A percentile compares a stretch with the other conserved stretches of the same genome.
Conservation (phyloP, 1,284 basidiomycete species). For the Schizophyllum amplum region DNA sequence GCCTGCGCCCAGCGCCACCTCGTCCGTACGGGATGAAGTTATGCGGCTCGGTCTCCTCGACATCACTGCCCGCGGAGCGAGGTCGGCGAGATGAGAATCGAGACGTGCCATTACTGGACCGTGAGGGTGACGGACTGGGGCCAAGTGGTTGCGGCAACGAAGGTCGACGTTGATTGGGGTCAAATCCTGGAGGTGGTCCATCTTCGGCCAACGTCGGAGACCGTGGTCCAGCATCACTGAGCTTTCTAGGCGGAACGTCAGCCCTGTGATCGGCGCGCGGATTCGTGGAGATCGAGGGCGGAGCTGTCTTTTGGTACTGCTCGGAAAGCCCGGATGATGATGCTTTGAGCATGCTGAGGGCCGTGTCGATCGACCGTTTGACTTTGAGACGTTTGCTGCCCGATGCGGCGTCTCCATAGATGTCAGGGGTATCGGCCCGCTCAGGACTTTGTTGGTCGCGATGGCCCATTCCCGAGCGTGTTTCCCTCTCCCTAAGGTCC, state of each 20-base stretch:
- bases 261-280: constrained; percentile 7
- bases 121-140: constrained; percentile 23
- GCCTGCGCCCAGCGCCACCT: constrained; percentile 27
- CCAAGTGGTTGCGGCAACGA: constrained; percentile 36
- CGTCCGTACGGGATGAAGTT: constrained; percentile 21
- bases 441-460: constrained; percentile 13
- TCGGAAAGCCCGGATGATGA: constrained; percentile 22
- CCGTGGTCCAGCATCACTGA: not conserved
- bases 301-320: not conserved
- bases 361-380: constrained; percentile 58
- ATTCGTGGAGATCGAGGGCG: constrained; percentile 15
- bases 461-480: not conserved
- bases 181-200: constrained; percentile 18
- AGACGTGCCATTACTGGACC: constrained; percentile 14
- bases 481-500: constrained; percentile 41
- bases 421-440: constrained; percentile 10
- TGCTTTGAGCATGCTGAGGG: constrained; percentile 44
- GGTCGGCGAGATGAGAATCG: constrained; percentile 35
- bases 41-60: constrained; percentile 26
- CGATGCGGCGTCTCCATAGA: constrained; percentile 19
- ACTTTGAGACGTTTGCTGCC: constrained; percentile 41
- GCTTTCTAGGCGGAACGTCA: not conserved
- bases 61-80: constrained; percentile 47
- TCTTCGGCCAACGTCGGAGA: constrained; percentile 13
- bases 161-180: constrained; percentile 30